Evolutionary conservation across 345 rosid genomes (phyloP).

Genomic region (Rhizophora apiculata): DNA sequence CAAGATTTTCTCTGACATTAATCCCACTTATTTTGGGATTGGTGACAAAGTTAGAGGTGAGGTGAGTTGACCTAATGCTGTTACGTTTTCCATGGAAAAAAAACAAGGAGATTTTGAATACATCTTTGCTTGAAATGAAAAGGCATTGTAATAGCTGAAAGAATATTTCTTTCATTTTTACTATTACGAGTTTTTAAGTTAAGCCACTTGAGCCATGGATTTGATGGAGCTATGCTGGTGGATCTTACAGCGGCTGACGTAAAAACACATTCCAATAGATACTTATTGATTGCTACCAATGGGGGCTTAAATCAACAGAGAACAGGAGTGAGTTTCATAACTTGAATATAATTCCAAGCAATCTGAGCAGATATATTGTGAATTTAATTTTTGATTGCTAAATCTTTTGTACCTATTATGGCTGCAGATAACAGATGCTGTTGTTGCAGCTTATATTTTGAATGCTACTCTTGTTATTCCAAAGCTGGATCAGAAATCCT

Average conservation of each 20-base stretch:
- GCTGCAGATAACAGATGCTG: constrained; percentile 82
- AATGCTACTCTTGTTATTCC: constrained; percentile 93
- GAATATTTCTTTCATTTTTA: not conserved
- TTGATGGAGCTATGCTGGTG: constrained; percentile 18
- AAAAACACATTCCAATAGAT: constrained; percentile 55
- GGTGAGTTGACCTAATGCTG: no score
- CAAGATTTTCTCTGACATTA: no score
- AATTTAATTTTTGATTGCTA: constrained; percentile 6
- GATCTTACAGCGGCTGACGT: constrained; percentile 42
- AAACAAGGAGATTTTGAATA: no score
- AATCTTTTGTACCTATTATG: not conserved
- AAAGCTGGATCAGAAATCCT: constrained; percentile 78
- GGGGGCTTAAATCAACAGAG: constrained; percentile 96
- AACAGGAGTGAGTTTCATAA: constrained; percentile 65
- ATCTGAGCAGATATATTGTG: not conserved
- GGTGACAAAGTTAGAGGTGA: no score
- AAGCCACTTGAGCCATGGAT: not conserved
- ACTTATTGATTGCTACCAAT: constrained; percentile 78
- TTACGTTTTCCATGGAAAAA: no score
- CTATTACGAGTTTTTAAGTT: not conserved
- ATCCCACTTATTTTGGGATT: no score
- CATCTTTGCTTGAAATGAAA: no score
- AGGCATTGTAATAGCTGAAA: no score
- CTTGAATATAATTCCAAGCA: not conserved
- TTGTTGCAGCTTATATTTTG: constrained; percentile 85